Evolutionary conservation across 805 yeast species (phyloP), one percentile per base, ranked within the genome.

Genomic region (Yarrowia hollandica): DNA sequence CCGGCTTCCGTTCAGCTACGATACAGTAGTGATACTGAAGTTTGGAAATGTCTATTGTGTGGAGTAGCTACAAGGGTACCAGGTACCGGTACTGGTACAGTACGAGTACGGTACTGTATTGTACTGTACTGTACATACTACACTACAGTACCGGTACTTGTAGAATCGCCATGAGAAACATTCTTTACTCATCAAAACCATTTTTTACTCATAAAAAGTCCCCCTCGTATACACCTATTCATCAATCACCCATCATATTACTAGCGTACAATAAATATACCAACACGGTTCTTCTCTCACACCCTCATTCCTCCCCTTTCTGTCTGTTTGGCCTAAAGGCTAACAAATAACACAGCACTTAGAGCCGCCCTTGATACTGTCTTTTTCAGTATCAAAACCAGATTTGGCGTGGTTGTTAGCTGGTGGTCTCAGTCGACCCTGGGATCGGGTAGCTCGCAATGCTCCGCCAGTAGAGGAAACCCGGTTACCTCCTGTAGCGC

Each of bases 231-330:
- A n/a, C n/a, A n/a, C n/a, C n/a, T n/a, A n/a, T n/a, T n/a, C n/a
- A 41, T 44, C 52, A 44, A 28, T n/a, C 35, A 28, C 52, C 35
- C 52, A 44, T 44, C 52, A 44, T 26, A 44, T 44, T 44, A 44
- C 52, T 44, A 44, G 52, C 52, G 52, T 44, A 44, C 52, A 44
- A 44, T 44, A 44, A 44, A 44, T 44, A 44, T 44, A 44, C 35
- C 52, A 28, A 26, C 52, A 44, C 48, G 48, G 48, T 33, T 26
- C 46, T 11, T 39, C 26, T 37, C 46, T 25, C 44, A 9, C 48
- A 41, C 48, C 48, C 48, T 41, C 48, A 33, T 41, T 25, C 33
- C 1, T 7, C 10, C 8, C 18, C 21, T 15, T 28, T 22, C 19
- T 16, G 6, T 9, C 23, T 19, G 34, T 18, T 25, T 23, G 3